phyloP scores from a whole-genome alignment of 2,329 filamentous ascomycete species.

The Paraconiothyrium sp. region DNA sequence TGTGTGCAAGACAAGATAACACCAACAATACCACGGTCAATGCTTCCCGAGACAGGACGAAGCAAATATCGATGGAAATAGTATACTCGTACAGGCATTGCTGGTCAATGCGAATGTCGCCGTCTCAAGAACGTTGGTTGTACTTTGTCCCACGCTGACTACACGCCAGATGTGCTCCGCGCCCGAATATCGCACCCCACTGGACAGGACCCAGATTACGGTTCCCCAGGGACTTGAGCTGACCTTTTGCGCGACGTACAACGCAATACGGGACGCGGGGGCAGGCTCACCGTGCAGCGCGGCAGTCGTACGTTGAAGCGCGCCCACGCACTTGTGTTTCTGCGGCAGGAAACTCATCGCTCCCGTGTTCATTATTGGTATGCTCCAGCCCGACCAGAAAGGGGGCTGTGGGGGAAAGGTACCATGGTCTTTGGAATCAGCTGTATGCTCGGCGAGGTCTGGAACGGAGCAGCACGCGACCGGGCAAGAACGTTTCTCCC shows the following conservation, averaged over 20 bases:
- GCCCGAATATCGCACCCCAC: constrained; percentile 1
- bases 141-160: constrained; percentile 1
- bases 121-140: not conserved
- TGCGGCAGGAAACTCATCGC: not conserved
- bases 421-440: not conserved
- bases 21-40: not conserved
- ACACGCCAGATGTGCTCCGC: not conserved
- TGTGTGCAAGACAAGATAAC: not conserved
- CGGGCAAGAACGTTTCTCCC: not conserved
- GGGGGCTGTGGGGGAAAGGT: not conserved
- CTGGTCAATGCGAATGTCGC: not conserved
- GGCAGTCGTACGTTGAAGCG: constrained; percentile 23
- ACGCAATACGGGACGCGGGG: constrained; percentile 23
- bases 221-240: constrained; percentile 4
- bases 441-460: not conserved
- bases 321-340: constrained; percentile 10
- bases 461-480: constrained; percentile 3
- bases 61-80: not conserved
- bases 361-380: not conserved
- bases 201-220: constrained; percentile 10
- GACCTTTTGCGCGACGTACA: constrained; percentile 2
- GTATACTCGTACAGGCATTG: not conserved
- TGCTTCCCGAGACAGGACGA: not conserved
- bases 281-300: constrained; percentile 31
- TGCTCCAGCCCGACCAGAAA: not conserved